These are phyloP conservation scores for Talaromyces amestolkiae DNA, from an alignment of 2,329 filamentous ascomycete species.

Conservation along the genomic window DNA sequence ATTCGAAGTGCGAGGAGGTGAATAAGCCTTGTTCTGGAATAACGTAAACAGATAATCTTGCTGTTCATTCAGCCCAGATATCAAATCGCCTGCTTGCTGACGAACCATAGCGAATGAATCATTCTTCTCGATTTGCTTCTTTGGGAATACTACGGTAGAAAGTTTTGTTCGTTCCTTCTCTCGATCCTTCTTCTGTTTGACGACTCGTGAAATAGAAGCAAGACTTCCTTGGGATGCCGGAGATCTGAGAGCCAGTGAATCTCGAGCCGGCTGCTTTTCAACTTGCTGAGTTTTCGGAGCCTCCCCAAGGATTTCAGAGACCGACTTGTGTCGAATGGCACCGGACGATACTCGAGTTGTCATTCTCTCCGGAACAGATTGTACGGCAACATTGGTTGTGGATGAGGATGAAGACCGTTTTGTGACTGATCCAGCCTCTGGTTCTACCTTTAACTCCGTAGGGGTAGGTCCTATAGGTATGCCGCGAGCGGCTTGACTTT, in stretches of 20 bases:
- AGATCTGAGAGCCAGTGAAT: constrained; percentile 24
- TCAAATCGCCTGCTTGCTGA: constrained; percentile 50
- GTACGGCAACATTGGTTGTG: constrained; percentile 27
- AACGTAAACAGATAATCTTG: constrained; percentile 63
- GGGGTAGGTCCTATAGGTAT: constrained; percentile 4
- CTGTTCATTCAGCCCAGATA: constrained; percentile 44
- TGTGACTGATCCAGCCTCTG: constrained; percentile 22
- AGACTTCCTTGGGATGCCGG: constrained; percentile 25
- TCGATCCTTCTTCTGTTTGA: constrained; percentile 54
- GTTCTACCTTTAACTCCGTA: constrained; percentile 10
- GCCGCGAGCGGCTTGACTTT: constrained; percentile 9
- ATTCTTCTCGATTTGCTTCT: constrained; percentile 55
- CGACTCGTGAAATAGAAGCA: constrained; percentile 38
- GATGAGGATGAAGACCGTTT: constrained; percentile 24
- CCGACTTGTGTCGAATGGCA: constrained; percentile 68
- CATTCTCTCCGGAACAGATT: constrained; percentile 54
- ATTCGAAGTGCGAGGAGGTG: constrained; percentile 52
- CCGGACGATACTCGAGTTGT: constrained; percentile 69
- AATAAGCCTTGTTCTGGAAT: constrained; percentile 60
- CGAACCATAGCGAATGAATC: constrained; percentile 39
- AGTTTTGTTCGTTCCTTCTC: constrained; percentile 61
- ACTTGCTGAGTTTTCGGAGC: constrained; percentile 44
- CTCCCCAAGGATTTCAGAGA: constrained; percentile 68
- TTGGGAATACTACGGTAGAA: constrained; percentile 76
- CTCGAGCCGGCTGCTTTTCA: constrained; percentile 31